Evolutionary conservation across 805 yeast genomes (phyloP).

Genomic region (Hyphopichia homilentoma): DNA sequence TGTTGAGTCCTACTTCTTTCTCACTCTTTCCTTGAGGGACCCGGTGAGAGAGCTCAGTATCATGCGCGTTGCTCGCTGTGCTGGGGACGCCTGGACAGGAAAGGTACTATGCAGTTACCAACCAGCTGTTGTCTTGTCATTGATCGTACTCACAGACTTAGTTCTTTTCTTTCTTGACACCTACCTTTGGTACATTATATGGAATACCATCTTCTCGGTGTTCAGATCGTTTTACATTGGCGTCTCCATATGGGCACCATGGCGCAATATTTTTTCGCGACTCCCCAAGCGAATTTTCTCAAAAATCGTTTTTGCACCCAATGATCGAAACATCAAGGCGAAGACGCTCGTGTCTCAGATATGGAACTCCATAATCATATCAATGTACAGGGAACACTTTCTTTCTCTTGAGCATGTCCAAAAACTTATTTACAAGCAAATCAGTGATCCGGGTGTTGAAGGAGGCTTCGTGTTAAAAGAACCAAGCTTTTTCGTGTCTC

Average conservation of each 20-base stretch:
- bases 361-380: slow-evolving; percentile 82
- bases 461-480: slow-evolving; percentile 51
- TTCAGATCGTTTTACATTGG: slow-evolving; percentile 70
- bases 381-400: slow-evolving; percentile 80
- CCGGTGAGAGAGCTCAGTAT: slow-evolving; percentile 66
- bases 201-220: slow-evolving; percentile 73
- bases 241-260: slow-evolving; percentile 82
- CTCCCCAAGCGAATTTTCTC: slow-evolving; percentile 74
- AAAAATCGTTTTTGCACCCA: slow-evolving; percentile 53
- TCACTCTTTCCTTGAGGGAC: slow-evolving; percentile 68
- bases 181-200: slow-evolving; percentile 79
- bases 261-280: slow-evolving; percentile 76
- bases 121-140: slow-evolving; percentile 49
- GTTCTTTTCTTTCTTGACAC: slow-evolving; percentile 76
- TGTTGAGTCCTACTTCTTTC: slow-evolving; percentile 73
- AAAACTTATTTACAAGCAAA: slow-evolving; percentile 57
- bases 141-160: slow-evolving; percentile 59
- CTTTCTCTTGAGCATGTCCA: slow-evolving; percentile 71
- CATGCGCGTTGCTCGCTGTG: slow-evolving; percentile 53
- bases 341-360: slow-evolving; percentile 61
- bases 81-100: slow-evolving; percentile 59
- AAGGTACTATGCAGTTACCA: slow-evolving; percentile 51
- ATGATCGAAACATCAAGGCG: slow-evolving; percentile 35
- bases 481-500: slow-evolving; percentile 76
- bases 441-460: slow-evolving; percentile 28